Evolutionary conservation across 1,139 yeast genomes (phyloP), one percentile per base, ranked within the genome.

Genomic region (Nakaseomyces kungkrabaensis): DNA sequence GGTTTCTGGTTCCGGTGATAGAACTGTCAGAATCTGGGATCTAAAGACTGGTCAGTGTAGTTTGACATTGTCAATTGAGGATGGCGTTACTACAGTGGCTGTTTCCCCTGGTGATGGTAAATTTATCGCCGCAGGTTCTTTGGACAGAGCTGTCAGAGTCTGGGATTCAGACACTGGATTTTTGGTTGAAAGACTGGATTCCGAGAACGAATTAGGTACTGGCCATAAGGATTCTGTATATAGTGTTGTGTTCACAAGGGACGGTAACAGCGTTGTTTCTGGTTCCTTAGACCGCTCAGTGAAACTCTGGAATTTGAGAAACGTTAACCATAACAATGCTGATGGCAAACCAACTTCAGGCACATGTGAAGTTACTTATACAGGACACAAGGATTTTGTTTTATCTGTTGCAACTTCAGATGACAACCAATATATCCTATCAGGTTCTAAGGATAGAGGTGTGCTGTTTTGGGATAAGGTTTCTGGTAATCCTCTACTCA

Each of bases 221-320:
- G 97, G 97, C 31, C 98, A 92, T 70, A 88, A 85, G 74, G 97
- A 92, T 69, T 87, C 96, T 3, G 97, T 92, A 49, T 90, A 92
- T 72, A 84, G 95, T 13, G 97, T 92, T 45, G 94, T 95, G 2
- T 92, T 90, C 70, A 85, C 96, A 22, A 87, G 90, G 52, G 85
- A 85, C 63, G 97, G 97, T 54, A 80, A 83, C 62, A 96, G 90
- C 66, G 86, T 92, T 59, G 95, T 95, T 4, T 84, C 95, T 7
- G 97, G 97, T 49, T 89, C 97, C 13, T 77, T 92, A 62, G 98
- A 92, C 72, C 82, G 95, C 73, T 89, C 98, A 22, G 95, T 92
- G 58, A 92, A 92, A 72, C 77, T 90, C 62, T 92, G 98, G 98
- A 87, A 90, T 63, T 75, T 92, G 65, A 78, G 81, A 63, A 70